phyloP scores from a whole-genome alignment of 768 basidiomycete species.

The Xerocomellus chrysenteron region DNA sequence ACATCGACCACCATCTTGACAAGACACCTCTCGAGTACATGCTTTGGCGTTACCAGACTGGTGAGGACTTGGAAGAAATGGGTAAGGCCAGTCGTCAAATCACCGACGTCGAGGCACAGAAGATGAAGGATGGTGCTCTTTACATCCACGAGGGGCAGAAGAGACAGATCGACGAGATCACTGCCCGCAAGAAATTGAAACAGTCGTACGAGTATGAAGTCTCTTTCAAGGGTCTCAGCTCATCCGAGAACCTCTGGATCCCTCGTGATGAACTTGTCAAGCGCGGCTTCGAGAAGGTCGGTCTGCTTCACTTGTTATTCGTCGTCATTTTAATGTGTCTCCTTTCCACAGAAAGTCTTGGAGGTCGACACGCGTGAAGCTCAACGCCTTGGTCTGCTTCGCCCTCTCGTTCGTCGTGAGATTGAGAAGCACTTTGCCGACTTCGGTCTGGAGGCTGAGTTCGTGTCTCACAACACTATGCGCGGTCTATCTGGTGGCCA shows the following conservation, averaged over 20 bases:
- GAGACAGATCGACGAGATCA: slow-evolving; percentile 90
- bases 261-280: slow-evolving; percentile 96
- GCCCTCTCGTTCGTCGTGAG: slow-evolving; percentile 96
- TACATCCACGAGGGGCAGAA: slow-evolving; percentile 93
- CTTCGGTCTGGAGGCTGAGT: slow-evolving; percentile 98
- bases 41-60: slow-evolving; percentile 99
- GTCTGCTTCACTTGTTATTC: slow-evolving; percentile 11
- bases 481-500: slow-evolving; percentile 97
- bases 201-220: slow-evolving; percentile 99
- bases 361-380: slow-evolving; percentile 98
- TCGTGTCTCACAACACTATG: slow-evolving; percentile 99
- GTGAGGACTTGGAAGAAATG: slow-evolving; percentile 98
- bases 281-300: slow-evolving; percentile 94
- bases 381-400: slow-evolving; percentile 90
- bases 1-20: slow-evolving; percentile 97
- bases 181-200: slow-evolving; percentile 94
- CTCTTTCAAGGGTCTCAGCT: slow-evolving; percentile 91
- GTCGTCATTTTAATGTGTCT: background rate
- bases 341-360: slow-evolving; percentile 72
- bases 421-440: slow-evolving; percentile 99
- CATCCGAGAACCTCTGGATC: slow-evolving; percentile 98
- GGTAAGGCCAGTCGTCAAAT: slow-evolving; percentile 87
- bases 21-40: slow-evolving; percentile 99
- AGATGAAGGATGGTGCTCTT: slow-evolving; percentile 94
- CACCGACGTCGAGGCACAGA: slow-evolving; percentile 81